Base-by-base conservation (phyloP, 2,329 filamentous ascomycete species). In the Ophiosphaerella herpotricha region DNA sequence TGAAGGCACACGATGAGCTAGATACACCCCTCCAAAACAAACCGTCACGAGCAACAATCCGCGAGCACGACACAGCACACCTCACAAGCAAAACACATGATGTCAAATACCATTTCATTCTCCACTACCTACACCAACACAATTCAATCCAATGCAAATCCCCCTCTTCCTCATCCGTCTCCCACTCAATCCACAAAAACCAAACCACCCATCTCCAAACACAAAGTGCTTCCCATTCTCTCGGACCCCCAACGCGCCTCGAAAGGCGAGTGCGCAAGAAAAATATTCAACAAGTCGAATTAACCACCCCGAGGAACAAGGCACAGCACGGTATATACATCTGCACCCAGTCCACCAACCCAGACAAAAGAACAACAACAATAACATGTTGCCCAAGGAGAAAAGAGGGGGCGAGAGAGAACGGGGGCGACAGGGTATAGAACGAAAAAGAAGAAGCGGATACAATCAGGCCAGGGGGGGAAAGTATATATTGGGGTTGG, bases 371-470 rank as follows among this genome's bases (percentile, higher is more conserved):
- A 21, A 21, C 18, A 4, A 21, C 18, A 21, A 21, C 18, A 21
- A 21, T 5, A 21, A 21, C 18, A 21, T 21, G 18, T 21, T 21
- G 18, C 18, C 18, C 18, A 3, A 39, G n/a, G 24, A 33, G 39
- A 35, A 39, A 34, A 29, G 14, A 33, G 24, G 31, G 24, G 29
- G 33, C 43, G 36, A 21, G 13, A 23, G 45, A 50, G 34, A 55
- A 43, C 9, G 47, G 23, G 43, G 45, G 48, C 54, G 52, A 48
- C 51, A 39, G 60, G 60, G 60, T 65, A 65, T 65, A 65, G 60
- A 65, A 61, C 62, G 54, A 46, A 45, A 53, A 41, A 23, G 43
- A 21, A 21, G 18, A 21, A 21, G 18, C 18, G 52, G 8, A 3
- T 24, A 16, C 48, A 48, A 54, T 52, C 50, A 50, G 55, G 54